Evolutionary conservation across 208 protist species (phyloP).

Genomic region (Lotmaria passim): DNA sequence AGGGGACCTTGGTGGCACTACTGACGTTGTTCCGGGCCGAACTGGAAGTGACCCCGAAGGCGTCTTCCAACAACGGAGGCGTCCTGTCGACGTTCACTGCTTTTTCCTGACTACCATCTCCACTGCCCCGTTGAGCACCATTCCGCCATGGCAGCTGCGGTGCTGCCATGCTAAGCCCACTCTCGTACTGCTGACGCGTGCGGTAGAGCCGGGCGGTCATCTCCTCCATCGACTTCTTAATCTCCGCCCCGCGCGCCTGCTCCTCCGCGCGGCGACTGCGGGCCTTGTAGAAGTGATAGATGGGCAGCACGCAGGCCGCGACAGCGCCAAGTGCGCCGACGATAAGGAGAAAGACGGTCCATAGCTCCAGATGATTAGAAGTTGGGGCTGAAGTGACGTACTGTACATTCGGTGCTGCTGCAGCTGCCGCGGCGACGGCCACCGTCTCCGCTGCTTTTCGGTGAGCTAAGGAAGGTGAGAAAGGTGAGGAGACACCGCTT

Average conservation of each 20-base stretch:
- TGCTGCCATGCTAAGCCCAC: neutral
- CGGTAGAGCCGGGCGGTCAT: slow-evolving; percentile 33
- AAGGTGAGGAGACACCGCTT: no score
- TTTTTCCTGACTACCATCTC: no score
- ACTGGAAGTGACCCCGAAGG: neutral
- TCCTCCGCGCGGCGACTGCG: slow-evolving; percentile 12
- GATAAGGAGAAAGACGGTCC: slow-evolving; percentile 3
- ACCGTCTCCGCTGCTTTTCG: neutral
- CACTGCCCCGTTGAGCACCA: neutral
- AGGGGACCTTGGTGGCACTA: neutral
- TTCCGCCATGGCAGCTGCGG: neutral
- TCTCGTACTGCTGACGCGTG: slow-evolving; percentile 22
- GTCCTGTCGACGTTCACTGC: neutral
- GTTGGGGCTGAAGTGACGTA: slow-evolving; percentile 6
- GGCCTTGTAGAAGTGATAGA: slow-evolving; percentile 1
- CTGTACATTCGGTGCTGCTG: neutral
- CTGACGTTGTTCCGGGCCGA: neutral
- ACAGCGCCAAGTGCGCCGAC: neutral
- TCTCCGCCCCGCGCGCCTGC: slow-evolving; percentile 6
- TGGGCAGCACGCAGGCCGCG: neutral
- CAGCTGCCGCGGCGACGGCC: neutral
- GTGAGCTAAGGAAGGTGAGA: neutral
- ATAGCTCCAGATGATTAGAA: neutral
- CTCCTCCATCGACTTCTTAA: slow-evolving; percentile 29
- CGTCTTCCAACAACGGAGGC: neutral